A percentile compares a stretch with the other conserved stretches of the same genome.
These are phyloP conservation scores for Rosa persica DNA, from an alignment of 306 rosid species.

Conservation along the genomic window DNA sequence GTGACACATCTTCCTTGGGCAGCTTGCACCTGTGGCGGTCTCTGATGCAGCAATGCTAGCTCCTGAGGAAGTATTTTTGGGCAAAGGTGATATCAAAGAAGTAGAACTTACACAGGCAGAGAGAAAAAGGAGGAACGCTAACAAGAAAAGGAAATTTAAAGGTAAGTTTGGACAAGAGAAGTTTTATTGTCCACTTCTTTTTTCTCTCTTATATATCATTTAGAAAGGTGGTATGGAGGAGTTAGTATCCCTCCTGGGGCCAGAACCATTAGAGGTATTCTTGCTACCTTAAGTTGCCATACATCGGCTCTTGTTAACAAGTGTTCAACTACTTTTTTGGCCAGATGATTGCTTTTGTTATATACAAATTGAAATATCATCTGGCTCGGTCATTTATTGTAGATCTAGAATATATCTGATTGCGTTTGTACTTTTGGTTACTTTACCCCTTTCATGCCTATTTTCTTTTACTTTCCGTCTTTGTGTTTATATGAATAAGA, in stretches of 20 bases:
- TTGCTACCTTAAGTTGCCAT: neutral
- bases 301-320: neutral
- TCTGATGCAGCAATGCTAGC: constrained; percentile 99
- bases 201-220: neutral
- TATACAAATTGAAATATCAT: no score
- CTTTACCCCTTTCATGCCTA: neutral
- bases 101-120: constrained; percentile 82
- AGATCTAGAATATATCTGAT: neutral
- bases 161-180: constrained; percentile 40
- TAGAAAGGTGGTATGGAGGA: neutral
- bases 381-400: no score
- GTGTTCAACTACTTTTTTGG: neutral
- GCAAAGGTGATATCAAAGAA: constrained; percentile 89
- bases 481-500: constrained; percentile 1
- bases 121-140: constrained; percentile 87
- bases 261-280: neutral
- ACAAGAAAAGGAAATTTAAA: constrained; percentile 83
- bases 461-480: neutral
- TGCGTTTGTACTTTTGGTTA: neutral
- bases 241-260: neutral
- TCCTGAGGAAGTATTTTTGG: constrained; percentile 92
- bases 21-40: constrained; percentile 94
- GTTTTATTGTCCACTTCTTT: neutral
- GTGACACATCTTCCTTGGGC: constrained; percentile 36
- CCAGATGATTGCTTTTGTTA: no score